phyloP scores from a whole-genome alignment of 768 basidiomycete species.

The Russula sp. region DNA sequence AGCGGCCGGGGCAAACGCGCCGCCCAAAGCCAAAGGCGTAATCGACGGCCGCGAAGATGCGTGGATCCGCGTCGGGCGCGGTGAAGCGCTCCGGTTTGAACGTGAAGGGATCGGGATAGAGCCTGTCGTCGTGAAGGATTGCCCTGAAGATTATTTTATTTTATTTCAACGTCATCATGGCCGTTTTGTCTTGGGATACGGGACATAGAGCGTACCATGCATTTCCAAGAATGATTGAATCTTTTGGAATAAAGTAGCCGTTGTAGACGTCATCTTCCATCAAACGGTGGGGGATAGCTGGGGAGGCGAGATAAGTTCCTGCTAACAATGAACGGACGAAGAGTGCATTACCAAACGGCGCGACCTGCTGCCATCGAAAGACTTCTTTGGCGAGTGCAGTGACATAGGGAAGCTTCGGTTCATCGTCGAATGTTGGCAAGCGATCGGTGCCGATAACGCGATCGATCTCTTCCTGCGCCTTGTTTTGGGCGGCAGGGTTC shows the following conservation, averaged over 20 bases:
- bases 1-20: slow-evolving; percentile 23
- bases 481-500: slow-evolving; percentile 20
- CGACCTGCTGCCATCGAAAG: slow-evolving; percentile 25
- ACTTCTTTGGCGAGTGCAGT: slow-evolving; percentile 23
- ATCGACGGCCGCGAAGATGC: slow-evolving; percentile 10
- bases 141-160: background rate
- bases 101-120: slow-evolving; percentile 26
- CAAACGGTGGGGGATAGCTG: slow-evolving; percentile 23
- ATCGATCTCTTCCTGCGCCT: slow-evolving; percentile 27
- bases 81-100: slow-evolving; percentile 30
- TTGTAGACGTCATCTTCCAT: slow-evolving; percentile 24
- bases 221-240: slow-evolving; percentile 20
- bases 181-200: no score
- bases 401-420: slow-evolving; percentile 23
- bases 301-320: background rate
- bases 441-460: slow-evolving; percentile 23
- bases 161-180: no score
- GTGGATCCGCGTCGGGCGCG: slow-evolving; percentile 11
- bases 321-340: no score
- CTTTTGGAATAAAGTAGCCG: slow-evolving; percentile 25
- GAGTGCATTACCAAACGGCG: slow-evolving; percentile 18
- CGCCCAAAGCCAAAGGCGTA: slow-evolving; percentile 24
- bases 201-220: slow-evolving; percentile 11
- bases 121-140: slow-evolving; percentile 26
- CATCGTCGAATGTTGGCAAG: slow-evolving; percentile 25